Base-by-base conservation (phyloP, 2,329 filamentous ascomycete genomes). In the Fusarium setosum region DNA sequence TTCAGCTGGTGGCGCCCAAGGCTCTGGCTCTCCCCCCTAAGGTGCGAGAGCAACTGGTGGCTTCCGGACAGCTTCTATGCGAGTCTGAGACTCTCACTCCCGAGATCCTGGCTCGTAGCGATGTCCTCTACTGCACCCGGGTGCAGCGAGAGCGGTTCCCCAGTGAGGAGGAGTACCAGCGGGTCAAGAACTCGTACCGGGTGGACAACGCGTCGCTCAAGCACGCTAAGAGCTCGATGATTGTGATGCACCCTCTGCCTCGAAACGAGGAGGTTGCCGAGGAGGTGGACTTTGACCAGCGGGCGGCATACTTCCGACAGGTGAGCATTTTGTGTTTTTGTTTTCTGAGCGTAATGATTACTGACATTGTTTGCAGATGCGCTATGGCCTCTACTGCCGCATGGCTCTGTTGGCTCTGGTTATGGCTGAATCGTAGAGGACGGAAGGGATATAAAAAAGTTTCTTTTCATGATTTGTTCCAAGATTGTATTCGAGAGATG, bases 301-400 rank as follows among this genome's bases (percentile, higher is more conserved):
- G 96, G 72, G 96, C 96, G 59, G 95, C 96, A 56, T 99, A 99
- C 84, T 99, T 99, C 82, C 90, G 96, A 92, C 96, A 99, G 92
- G 95, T 97, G 82, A 89, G 92, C 23, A 52, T 26, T 12, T 32
- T 17, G 13, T 17, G 6, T 4, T 37, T 24, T 10, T 6, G 26
- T 12, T 32, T 23, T 23, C 31, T 40, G 15, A 48, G 12, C 11
- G 24, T 32, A 23, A 60, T 41, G 38, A 50, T 41, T 32, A 58
- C 65, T 73, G 64, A 73, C 60, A 41, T 47, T 20, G 6, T 67
- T 58, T 13, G 59, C 74, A 97, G 94, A 97, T 97, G 95, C 89
- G 91, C 81, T 97, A 98, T 82, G 96, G 96, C 72, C 88, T 99
- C 73, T 98, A 97, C 86, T 96, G 92, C 80, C 92, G 96, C 78